Conservation (phyloP, 148 eudicot species). For the Mesembryanthemum crystallinum region DNA sequence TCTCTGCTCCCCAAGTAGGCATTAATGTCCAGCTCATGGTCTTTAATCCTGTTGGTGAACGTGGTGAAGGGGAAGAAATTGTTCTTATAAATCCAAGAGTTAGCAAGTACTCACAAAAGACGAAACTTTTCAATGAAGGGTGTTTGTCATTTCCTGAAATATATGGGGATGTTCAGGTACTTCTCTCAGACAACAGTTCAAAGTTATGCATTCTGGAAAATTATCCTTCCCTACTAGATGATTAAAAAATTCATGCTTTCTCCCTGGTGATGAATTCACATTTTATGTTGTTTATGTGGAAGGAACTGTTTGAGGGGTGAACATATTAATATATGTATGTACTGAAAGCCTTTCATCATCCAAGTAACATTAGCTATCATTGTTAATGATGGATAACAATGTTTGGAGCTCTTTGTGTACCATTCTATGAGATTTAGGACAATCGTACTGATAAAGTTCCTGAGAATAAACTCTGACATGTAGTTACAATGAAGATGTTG, state of each 20-base stretch:
- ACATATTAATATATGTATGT: background rate
- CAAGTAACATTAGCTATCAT: background rate
- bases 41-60: conserved; percentile 86
- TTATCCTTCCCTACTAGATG: background rate
- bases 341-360: background rate
- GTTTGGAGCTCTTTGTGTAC: too few species aligned
- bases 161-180: conserved; percentile 82
- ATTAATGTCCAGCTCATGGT: conserved; percentile 95
- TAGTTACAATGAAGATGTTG: background rate
- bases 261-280: background rate
- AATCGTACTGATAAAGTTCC: background rate
- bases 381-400: too few species aligned
- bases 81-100: conserved; percentile 92
- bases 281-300: background rate
- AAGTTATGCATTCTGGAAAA: background rate
- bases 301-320: background rate
- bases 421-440: background rate
- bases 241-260: background rate
- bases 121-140: conserved; percentile 66
- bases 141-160: conserved; percentile 91
- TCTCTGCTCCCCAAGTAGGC: conserved; percentile 99
- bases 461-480: background rate
- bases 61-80: conserved; percentile 91
- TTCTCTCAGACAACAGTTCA: background rate
- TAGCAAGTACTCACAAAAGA: conserved; percentile 61